Percentiles rank a stretch among this genome's conserved stretches.
These are phyloP conservation scores for Neltuma alba DNA, from an alignment of 306 rosid species.

Conservation along the genomic window DNA sequence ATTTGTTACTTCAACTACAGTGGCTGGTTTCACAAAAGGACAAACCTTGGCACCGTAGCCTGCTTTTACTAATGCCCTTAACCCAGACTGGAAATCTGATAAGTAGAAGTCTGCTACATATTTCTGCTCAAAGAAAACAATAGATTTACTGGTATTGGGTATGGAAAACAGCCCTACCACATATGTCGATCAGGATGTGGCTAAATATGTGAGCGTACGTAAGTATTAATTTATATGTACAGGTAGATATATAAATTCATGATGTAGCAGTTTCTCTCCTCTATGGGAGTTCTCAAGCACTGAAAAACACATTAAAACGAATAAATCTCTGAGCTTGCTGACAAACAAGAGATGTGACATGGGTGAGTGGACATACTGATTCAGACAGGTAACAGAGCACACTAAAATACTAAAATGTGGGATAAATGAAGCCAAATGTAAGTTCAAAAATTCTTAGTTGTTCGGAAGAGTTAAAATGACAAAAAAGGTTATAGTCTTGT, in stretches of 20 bases:
- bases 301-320: neutral
- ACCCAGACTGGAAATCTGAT: conserved; percentile 95
- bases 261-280: neutral
- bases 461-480: conserved; percentile 17
- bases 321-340: conserved; percentile 1
- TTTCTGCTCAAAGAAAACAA: conserved; percentile 63
- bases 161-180: conserved; percentile 6
- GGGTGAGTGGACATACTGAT: neutral
- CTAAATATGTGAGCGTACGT: too few species aligned
- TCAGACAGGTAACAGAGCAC: conserved; percentile 7
- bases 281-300: neutral
- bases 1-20: conserved; percentile 72
- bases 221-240: too few species aligned
- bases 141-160: conserved; percentile 12
- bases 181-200: conserved; percentile 7
- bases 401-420: neutral
- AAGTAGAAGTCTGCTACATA: conserved; percentile 86
- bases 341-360: conserved; percentile 1
- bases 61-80: conserved; percentile 94
- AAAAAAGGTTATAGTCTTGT: neutral
- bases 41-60: conserved; percentile 95
- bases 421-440: neutral
- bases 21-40: conserved; percentile 82
- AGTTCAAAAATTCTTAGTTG: neutral
- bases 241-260: too few species aligned